A percentile compares a stretch with the other conserved stretches of the same genome.
Conservation (phyloP, 345 rosid genomes). For the Brassica nigra region DNA sequence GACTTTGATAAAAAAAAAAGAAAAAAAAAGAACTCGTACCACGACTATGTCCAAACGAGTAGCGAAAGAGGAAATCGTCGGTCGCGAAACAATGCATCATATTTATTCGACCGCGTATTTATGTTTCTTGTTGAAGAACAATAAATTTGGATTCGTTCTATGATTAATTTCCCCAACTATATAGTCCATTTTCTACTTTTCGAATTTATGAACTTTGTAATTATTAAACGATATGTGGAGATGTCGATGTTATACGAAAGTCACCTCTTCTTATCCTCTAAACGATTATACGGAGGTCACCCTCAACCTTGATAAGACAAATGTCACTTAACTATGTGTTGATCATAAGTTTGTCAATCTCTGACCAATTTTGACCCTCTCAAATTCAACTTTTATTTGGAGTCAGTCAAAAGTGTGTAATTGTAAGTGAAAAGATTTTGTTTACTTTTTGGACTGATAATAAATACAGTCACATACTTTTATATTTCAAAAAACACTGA, state of each 20-base stretch:
- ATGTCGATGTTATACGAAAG: constrained; percentile 27
- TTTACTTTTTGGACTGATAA: neutral
- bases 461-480: neutral
- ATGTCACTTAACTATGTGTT: constrained; percentile 27
- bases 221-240: constrained; percentile 17
- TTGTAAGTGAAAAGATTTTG: neutral
- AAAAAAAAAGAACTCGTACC: constrained; percentile 29
- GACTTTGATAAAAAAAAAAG: neutral
- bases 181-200: constrained; percentile 31
- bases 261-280: constrained; percentile 35
- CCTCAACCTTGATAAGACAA: constrained; percentile 23
- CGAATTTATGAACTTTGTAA: constrained; percentile 2
- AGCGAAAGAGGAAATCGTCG: constrained; percentile 3
- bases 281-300: constrained; percentile 29
- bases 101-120: constrained; percentile 41
- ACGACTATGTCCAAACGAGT: constrained; percentile 26
- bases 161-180: constrained; percentile 27
- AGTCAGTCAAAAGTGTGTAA: constrained; percentile 17
- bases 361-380: constrained; percentile 30
- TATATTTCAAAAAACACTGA: neutral
- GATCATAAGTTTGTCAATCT: constrained; percentile 25
- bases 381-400: constrained; percentile 21
- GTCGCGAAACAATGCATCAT: constrained; percentile 31
- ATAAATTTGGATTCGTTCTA: constrained; percentile 24
- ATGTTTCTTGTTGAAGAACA: constrained; percentile 36